These are phyloP conservation scores for Haberlea rhodopensis DNA, from an alignment of 257 asterid species.

Conservation along the genomic window DNA sequence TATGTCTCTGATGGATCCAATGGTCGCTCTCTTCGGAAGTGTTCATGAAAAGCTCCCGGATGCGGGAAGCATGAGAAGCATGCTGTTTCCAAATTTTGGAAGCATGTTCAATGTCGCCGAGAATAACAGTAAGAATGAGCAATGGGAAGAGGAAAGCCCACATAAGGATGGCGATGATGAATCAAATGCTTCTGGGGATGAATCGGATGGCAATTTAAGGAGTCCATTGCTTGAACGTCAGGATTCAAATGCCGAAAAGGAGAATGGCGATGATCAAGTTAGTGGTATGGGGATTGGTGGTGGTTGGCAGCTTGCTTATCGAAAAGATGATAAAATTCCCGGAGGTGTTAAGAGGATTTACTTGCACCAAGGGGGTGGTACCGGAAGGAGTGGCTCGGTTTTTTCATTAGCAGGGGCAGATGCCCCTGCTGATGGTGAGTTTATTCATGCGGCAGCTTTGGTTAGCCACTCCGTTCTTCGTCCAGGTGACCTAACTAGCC, in stretches of 20 bases:
- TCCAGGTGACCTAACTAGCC: slow-evolving; percentile 44
- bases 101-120: slow-evolving; percentile 75
- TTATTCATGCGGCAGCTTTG: slow-evolving; percentile 79
- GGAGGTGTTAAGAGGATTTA: slow-evolving; percentile 78
- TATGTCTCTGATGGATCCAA: slow-evolving; percentile 62
- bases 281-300: slow-evolving; percentile 83
- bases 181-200: slow-evolving; percentile 53
- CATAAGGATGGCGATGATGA: slow-evolving; percentile 45
- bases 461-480: slow-evolving; percentile 88
- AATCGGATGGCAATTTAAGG: slow-evolving; percentile 68
- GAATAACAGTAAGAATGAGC: slow-evolving; percentile 43
- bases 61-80: slow-evolving; percentile 80
- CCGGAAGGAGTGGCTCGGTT: slow-evolving; percentile 70
- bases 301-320: slow-evolving; percentile 96
- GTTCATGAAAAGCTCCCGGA: slow-evolving; percentile 79
- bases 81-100: slow-evolving; percentile 71
- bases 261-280: slow-evolving; percentile 46
- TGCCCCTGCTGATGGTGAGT: slow-evolving; percentile 47
- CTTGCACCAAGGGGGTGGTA: slow-evolving; percentile 71
- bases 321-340: slow-evolving; percentile 60
- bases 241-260: slow-evolving; percentile 50
- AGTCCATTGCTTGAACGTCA: slow-evolving; percentile 79
- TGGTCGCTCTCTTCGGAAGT: slow-evolving; percentile 90
- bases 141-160: slow-evolving; percentile 74
- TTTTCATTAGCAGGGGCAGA: slow-evolving; percentile 60